Evolutionary conservation across 345 rosid species (phyloP).

Genomic region (Carallia pectinifolia): DNA sequence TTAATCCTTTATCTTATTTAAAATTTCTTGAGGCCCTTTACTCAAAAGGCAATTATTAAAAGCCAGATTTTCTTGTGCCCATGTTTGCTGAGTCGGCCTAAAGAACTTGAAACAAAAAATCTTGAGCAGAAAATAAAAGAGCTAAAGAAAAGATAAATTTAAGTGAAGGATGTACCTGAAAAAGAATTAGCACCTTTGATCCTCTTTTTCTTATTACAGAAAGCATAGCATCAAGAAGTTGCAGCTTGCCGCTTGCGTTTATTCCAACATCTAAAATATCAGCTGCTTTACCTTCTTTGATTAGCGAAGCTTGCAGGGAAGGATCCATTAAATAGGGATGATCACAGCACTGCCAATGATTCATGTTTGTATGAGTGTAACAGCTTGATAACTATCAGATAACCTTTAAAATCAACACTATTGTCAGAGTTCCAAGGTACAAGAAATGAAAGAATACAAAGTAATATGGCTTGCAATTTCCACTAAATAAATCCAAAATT

Average conservation of each 20-base stretch:
- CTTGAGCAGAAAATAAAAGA: background rate
- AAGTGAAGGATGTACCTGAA: constrained; percentile 59
- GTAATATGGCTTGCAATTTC: background rate
- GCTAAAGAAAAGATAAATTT: background rate
- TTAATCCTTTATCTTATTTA: too few relatives aligned
- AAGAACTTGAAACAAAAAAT: background rate
- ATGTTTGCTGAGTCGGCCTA: too few relatives aligned
- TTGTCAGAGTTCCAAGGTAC: background rate
- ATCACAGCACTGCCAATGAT: constrained; percentile 77
- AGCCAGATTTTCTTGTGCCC: too few relatives aligned
- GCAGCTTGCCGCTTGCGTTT: constrained; percentile 89
- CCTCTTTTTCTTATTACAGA: constrained; percentile 46
- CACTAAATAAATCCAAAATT: background rate
- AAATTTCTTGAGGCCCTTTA: too few relatives aligned
- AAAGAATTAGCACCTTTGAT: constrained; percentile 67
- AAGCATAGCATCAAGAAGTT: constrained; percentile 74
- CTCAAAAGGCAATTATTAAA: too few relatives aligned
- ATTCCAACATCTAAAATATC: constrained; percentile 65
- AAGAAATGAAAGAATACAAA: background rate
- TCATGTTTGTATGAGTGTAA: background rate
- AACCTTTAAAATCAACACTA: background rate
- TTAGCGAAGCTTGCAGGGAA: constrained; percentile 37
- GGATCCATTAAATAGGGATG: constrained; percentile 74
- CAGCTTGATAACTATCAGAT: background rate
- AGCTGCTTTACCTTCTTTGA: constrained; percentile 30